Conservation (phyloP, 805 yeast genomes). For the Zygotorulaspora sp. region DNA sequence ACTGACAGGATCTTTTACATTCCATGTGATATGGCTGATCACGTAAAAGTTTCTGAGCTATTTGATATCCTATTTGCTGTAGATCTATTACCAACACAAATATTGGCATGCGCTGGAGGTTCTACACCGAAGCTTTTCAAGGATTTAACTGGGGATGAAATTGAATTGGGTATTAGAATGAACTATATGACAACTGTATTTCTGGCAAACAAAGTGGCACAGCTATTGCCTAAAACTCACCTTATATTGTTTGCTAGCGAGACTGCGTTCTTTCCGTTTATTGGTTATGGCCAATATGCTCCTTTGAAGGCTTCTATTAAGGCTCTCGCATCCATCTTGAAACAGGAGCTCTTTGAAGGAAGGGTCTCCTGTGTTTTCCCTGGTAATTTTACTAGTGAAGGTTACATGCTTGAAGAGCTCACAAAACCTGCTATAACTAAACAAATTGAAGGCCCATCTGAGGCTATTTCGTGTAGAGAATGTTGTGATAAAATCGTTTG, state of each 20-base stretch:
- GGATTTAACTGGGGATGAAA: conserved; percentile 56
- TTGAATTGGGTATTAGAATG: conserved; percentile 56
- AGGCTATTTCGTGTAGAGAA: conserved; percentile 58
- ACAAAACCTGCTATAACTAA: conserved; percentile 84
- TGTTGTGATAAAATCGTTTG: conserved; percentile 61
- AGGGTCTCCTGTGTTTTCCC: conserved; percentile 75
- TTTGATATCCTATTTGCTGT: conserved; percentile 26
- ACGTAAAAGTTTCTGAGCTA: conserved; percentile 42
- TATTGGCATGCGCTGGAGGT: conserved; percentile 85
- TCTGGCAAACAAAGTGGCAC: conserved; percentile 59
- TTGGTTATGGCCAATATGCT: conserved; percentile 88
- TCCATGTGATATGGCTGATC: conserved; percentile 61
- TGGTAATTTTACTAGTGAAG: conserved; percentile 88
- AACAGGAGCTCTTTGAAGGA: conserved; percentile 74
- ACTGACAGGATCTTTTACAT: conserved; percentile 40
- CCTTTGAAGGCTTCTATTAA: conserved; percentile 83
- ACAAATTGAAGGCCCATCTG: conserved; percentile 79
- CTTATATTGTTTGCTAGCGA: conserved; percentile 69
- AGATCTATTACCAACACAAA: conserved; percentile 55
- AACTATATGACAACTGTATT: conserved; percentile 74
- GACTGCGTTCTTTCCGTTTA: conserved; percentile 78
- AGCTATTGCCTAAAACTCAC: conserved; percentile 42
- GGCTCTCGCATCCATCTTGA: conserved; percentile 65
- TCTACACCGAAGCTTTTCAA: conserved; percentile 73
- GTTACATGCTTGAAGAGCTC: conserved; percentile 70